A percentile compares a stretch with the other conserved stretches of the same genome.
Evolutionary conservation across 148 eudicot genomes (phyloP).

Genomic region (Beta vulgaris): DNA sequence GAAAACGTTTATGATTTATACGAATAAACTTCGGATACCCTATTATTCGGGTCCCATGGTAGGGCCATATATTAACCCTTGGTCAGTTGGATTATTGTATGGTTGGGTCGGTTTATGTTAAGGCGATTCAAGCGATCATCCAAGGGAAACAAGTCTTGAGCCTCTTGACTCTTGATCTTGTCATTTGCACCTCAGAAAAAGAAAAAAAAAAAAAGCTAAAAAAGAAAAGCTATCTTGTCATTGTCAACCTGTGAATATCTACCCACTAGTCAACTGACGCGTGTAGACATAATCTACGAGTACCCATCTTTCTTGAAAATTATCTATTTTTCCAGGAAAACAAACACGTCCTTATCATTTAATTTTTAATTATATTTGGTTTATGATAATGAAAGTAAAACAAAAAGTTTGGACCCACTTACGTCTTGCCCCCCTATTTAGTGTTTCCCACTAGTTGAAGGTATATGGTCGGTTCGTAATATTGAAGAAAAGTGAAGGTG

Average conservation of each 20-base stretch:
- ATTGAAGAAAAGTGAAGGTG: conserved; percentile 2
- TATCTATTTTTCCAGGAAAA: conserved; percentile 2
- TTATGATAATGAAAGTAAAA: not conserved
- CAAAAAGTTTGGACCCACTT: conserved; percentile 3
- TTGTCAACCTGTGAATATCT: not conserved
- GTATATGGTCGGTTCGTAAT: conserved; percentile 14
- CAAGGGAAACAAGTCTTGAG: conserved; percentile 23
- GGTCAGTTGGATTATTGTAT: too few species aligned
- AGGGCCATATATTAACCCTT: too few species aligned
- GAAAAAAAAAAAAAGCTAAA: too few species aligned
- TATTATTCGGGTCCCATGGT: too few species aligned
- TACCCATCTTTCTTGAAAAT: not conserved
- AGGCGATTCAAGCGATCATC: conserved; percentile 11
- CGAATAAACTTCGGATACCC: too few species aligned
- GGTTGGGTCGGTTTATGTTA: not conserved
- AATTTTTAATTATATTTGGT: not conserved
- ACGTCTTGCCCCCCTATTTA: not conserved
- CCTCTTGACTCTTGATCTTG: too few species aligned
- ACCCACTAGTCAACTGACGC: not conserved
- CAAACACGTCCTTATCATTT: conserved; percentile 6
- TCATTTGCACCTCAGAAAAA: too few species aligned
- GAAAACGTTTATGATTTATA: too few species aligned
- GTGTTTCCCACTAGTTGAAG: conserved; percentile 14
- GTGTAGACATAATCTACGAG: not conserved
- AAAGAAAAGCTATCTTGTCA: not conserved